Base-by-base conservation (phyloP, 2,329 filamentous ascomycete species). In the Colletotrichum sp. region DNA sequence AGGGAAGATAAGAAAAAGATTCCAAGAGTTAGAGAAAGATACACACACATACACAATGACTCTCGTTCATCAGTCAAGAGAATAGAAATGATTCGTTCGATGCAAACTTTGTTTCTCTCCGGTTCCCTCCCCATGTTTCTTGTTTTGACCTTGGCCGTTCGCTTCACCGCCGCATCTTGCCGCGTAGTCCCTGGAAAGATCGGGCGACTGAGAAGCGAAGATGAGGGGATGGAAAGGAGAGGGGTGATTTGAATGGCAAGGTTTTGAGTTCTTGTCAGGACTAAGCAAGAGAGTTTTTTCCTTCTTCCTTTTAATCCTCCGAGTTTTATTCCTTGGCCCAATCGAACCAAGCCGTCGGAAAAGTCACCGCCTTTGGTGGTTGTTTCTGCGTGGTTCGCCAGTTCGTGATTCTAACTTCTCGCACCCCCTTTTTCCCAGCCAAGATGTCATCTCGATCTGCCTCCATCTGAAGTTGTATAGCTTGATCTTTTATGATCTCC, bases 221-320 rank as follows among this genome's bases (percentile, higher is more conserved):
- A 52, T 32, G 66, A 62, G 43, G 62, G 48, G 28, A 66, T 52
- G 43, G n/a, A 8, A 52, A 52, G 43, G 21, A 52, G 43, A 52
- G 43, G 43, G 43, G 43, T 21, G 43, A 52, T 52, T 61, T 67
- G 56, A 56, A 36, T 58, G 66, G 48, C 30, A 58, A 62, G 26
- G 38, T 52, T 75, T 68, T 64, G 55, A 58, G 61, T 73, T 73
- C 32, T 56, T 64, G 60, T 61, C 52, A 55, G 60, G 36, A 58
- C 62, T 64, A 43, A 65, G 60, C 62, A 58, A 61, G 38, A 67
- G 64, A 75, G 69, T 75, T 75, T 75, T 30, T 30, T 34, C 16
- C 28, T 16, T 66, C 67, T 21, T 65, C 24, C 21, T 60, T 34
- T 36, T 56, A 48, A 34, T 60, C 55, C 60, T 10, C 67, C 18